These are phyloP conservation scores for Tuber microsphaerosporum DNA, from an alignment of 495 filamentous ascomycete genomes.

Conservation along the genomic window DNA sequence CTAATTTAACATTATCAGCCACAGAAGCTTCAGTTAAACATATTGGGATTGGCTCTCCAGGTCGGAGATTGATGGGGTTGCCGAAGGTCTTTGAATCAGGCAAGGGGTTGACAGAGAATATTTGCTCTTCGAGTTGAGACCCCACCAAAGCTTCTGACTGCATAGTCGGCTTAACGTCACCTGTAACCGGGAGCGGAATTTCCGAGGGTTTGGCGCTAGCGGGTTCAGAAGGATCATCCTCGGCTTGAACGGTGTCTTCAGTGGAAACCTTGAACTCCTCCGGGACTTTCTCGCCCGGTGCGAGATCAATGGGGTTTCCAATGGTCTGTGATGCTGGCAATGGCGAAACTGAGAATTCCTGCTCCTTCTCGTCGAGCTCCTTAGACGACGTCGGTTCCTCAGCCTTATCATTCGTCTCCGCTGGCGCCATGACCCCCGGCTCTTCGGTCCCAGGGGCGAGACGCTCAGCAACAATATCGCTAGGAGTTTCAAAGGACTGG, in stretches of 20 bases:
- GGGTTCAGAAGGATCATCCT: conserved; percentile 75
- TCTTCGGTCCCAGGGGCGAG: too few species aligned
- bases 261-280: conserved; percentile 52
- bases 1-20: conserved; percentile 59
- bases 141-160: conserved; percentile 6
- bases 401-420: too few species aligned
- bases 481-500: too few species aligned
- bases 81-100: conserved; percentile 67
- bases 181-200: background rate
- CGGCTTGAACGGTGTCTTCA: conserved; percentile 59
- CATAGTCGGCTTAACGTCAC: conserved; percentile 1
- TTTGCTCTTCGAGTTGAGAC: conserved; percentile 35
- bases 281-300: conserved; percentile 69
- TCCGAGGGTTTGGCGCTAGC: conserved; percentile 47
- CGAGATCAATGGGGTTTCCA: conserved; percentile 69
- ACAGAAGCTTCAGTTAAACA: conserved; percentile 48
- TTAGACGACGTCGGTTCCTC: too few species aligned
- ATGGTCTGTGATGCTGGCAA: conserved; percentile 66
- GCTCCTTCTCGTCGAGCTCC: background rate
- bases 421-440: too few species aligned
- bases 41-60: conserved; percentile 65
- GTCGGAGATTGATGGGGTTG: conserved; percentile 68
- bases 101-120: conserved; percentile 61
- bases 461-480: too few species aligned
- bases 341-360: conserved; percentile 45